Evolutionary conservation across 148 eudicot species (phyloP), one percentile per base, ranked within the genome.

Genomic region (Rhododendron henanense): DNA sequence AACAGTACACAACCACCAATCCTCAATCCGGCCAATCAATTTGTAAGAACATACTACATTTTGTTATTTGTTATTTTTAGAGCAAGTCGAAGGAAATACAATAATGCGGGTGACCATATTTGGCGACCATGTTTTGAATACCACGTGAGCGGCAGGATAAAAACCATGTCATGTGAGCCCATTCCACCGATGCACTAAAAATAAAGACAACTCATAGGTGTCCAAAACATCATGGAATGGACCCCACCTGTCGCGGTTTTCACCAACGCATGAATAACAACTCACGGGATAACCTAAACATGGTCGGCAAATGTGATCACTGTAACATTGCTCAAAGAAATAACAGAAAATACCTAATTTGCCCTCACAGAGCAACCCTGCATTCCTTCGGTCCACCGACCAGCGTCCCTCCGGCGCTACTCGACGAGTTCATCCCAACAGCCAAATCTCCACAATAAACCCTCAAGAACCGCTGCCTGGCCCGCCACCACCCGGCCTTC

Each of bases 401-500:
- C 75, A 93, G 67, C 3, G 87, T 45, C 63, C 93, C 93, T 2
- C 57, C 81, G 2, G 71, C 14, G 23, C 82, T 67, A 79, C 90
- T 92, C 2, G 77, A n/a, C 19, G 86, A 15, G 65, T 59, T 59
- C 37, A 95, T 13, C 13, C 75, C 77, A 8, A 95, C 87, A 1
- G 82, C 2, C 84, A 94, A 84, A 87, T 92, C 88, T 2, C 88
- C 87, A 41, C 98, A 95, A 41, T 44, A 92, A 59, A 94, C 93
- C 86, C 94, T 93, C 78, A 94, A 59, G 78, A 63, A 71, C 84
- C 96, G 81, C 77, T 84, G 85, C 82, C 93, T 84, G 8, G 92
- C 92, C 83, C 93, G 81, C 98, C 98, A 95, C 19, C 85, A 87
- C 45, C 93, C 94, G 0, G 94, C 90, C 84, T 90, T 92, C 45